phyloP scores from a whole-genome alignment of 2,329 filamentous ascomycete genomes.

The Trichoderma koningiopsis region DNA sequence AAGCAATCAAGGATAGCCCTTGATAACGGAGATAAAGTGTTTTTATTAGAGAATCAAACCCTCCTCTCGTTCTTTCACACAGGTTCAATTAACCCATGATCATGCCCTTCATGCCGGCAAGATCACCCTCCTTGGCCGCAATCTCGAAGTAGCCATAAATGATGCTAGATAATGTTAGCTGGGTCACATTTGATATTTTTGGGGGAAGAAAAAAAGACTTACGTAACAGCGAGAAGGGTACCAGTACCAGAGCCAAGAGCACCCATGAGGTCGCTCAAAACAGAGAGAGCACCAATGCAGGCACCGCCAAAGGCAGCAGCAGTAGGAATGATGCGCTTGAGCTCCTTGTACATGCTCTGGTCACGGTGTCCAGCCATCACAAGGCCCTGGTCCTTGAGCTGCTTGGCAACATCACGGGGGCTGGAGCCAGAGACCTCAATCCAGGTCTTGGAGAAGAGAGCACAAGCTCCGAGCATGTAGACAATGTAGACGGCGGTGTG shows the following conservation, averaged over 20 bases:
- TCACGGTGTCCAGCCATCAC: constrained; percentile 99
- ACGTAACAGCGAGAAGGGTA: constrained; percentile 98
- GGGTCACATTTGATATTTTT: not conserved
- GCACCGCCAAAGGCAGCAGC: constrained; percentile 98
- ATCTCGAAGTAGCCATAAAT: constrained; percentile 99
- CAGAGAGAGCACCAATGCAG: constrained; percentile 96
- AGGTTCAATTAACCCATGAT: constrained; percentile 61
- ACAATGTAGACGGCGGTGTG: constrained; percentile 94
- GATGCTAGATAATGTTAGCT: constrained; percentile 64
- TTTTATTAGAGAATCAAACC: constrained; percentile 21
- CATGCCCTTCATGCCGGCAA: constrained; percentile 78
- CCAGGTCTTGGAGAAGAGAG: constrained; percentile 99
- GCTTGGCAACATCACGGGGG: constrained; percentile 97
- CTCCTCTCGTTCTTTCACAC: not conserved
- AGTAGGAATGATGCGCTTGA: constrained; percentile 98
- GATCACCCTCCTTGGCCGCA: constrained; percentile 96
- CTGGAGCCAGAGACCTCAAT: constrained; percentile 98
- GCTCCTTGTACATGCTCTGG: constrained; percentile 99
- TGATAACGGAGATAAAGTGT: constrained; percentile 13
- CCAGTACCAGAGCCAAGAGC: constrained; percentile 95
- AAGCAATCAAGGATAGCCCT: not conserved
- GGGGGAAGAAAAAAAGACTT: constrained; percentile 59
- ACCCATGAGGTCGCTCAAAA: constrained; percentile 92
- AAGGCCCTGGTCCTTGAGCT: constrained; percentile 98
- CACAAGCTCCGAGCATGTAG: constrained; percentile 98